phyloP scores from a whole-genome alignment of 139 green algal species.

The Closterium sp. region DNA sequence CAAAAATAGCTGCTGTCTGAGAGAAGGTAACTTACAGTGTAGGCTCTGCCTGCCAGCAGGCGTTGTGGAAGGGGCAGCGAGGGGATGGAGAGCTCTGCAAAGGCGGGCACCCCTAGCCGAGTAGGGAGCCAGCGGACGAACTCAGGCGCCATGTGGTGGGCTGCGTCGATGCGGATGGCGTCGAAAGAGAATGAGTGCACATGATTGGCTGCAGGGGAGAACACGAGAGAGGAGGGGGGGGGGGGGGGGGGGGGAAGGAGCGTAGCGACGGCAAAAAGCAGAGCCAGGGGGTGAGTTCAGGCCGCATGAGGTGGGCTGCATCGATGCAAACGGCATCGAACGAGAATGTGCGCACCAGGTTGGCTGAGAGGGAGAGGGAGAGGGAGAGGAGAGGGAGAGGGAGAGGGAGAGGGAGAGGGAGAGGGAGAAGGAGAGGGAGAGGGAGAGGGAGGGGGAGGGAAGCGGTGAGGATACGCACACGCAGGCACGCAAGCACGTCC shows the following conservation, averaged over 20 bases:
- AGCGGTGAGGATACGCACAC: neutral
- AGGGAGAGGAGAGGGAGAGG: too few relatives aligned
- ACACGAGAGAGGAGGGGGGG: too few relatives aligned
- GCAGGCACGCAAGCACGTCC: too few relatives aligned
- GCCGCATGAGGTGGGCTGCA: too few relatives aligned
- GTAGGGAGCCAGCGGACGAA: neutral
- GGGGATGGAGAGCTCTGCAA: conserved; percentile 9
- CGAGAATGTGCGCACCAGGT: too few relatives aligned
- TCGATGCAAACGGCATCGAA: too few relatives aligned
- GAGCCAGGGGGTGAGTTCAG: too few relatives aligned
- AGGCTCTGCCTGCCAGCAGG: neutral
- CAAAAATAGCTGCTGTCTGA: neutral
- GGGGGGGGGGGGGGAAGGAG: too few relatives aligned
- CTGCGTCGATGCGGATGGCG: conserved; percentile 20
- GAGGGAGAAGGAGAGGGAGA: neutral
- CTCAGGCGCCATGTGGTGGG: conserved; percentile 7
- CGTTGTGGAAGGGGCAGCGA: neutral
- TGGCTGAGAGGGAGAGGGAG: too few relatives aligned
- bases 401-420: neutral
- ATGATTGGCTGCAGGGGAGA: neutral
- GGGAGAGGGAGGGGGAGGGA: neutral
- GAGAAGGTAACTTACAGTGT: neutral
- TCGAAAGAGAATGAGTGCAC: conserved; percentile 15
- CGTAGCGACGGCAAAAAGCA: too few relatives aligned
- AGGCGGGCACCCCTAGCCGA: neutral